Percentiles rank a stretch among this genome's conserved stretches.
These are phyloP conservation scores for Paramecium pentaurelia DNA, from an alignment of 73 alveolate species.

Conservation along the genomic window DNA sequence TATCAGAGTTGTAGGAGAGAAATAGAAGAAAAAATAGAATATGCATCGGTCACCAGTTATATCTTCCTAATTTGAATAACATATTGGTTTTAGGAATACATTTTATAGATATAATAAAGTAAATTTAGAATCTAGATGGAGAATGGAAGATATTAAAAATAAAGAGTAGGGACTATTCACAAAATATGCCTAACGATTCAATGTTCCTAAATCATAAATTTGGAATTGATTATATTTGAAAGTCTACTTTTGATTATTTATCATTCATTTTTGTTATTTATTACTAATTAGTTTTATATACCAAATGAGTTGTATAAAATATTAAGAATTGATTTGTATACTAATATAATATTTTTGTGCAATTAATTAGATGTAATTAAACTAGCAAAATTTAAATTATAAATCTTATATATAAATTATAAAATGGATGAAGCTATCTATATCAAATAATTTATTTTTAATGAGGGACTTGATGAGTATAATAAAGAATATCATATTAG, in stretches of 20 bases:
- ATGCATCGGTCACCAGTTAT: neutral
- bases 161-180: neutral
- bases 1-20: neutral
- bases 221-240: neutral
- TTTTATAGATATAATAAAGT: constrained; percentile 38
- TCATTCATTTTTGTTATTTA: neutral
- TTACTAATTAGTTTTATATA: too few species aligned
- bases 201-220: neutral
- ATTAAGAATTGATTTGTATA: neutral
- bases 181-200: constrained; percentile 24
- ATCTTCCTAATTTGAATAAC: constrained; percentile 10
- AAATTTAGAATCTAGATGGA: neutral
- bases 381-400: neutral
- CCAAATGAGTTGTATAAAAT: neutral
- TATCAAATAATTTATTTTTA: neutral
- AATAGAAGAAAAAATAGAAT: neutral
- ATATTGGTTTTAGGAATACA: constrained; percentile 33
- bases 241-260: neutral
- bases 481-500: neutral
- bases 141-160: neutral
- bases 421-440: neutral
- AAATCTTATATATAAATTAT: neutral
- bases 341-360: too few species aligned
- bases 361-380: neutral
- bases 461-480: neutral